Conservation (phyloP, 1,284 basidiomycete species). For the Moniliella sp. region DNA sequence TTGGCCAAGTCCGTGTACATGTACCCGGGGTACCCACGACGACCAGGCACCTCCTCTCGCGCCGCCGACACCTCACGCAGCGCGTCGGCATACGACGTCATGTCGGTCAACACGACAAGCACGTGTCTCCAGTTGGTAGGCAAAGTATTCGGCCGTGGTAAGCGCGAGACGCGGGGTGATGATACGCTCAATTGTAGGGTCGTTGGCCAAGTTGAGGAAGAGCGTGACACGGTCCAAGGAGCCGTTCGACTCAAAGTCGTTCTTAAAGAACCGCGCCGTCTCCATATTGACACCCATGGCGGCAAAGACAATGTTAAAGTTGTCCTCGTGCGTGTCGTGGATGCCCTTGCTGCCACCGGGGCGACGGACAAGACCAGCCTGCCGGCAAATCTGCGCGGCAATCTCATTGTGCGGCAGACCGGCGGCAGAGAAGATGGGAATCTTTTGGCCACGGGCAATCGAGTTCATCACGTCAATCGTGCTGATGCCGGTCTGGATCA, state of each 20-base stretch:
- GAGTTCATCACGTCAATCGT: conserved; percentile 54
- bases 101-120: conserved; percentile 92
- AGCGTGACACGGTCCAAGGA: conserved; percentile 90
- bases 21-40: conserved; percentile 93
- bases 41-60: conserved; percentile 94
- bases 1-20: conserved; percentile 53
- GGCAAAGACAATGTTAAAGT: conserved; percentile 97
- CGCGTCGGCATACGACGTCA: conserved; percentile 94
- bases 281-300: conserved; percentile 99
- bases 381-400: conserved; percentile 97
- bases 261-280: conserved; percentile 97
- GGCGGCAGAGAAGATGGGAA: conserved; percentile 96
- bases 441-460: conserved; percentile 98
- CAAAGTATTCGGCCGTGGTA: conserved; percentile 97
- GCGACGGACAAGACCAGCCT: conserved; percentile 78
- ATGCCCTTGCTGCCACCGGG: conserved; percentile 43
- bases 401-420: conserved; percentile 98
- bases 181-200: conserved; percentile 99
- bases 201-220: conserved; percentile 96
- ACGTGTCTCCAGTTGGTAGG: conserved; percentile 99
- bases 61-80: conserved; percentile 83
- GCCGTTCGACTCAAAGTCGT: conserved; percentile 97
- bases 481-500: conserved; percentile 99
- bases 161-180: conserved; percentile 93
- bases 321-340: conserved; percentile 97